Base-by-base conservation (phyloP, 2,329 filamentous ascomycete species). In the Alternaria postmessia region DNA sequence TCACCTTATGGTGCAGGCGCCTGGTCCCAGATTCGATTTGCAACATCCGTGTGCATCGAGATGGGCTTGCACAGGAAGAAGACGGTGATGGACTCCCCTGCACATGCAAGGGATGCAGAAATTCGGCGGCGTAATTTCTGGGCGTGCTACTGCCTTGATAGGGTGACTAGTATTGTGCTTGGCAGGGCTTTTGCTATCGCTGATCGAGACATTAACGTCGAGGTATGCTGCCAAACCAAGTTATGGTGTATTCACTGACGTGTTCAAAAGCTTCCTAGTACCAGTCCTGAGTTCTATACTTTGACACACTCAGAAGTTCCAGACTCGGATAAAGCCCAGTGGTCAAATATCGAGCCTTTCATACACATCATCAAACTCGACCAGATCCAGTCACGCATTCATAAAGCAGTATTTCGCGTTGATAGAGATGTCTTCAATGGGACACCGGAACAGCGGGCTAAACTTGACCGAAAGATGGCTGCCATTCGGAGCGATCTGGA, bases 1-100 rank as follows among this genome's bases (percentile, higher is more conserved):
- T 71, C 69, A 12, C 71, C 70, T 2, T 74, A 74, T 41, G 69
- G 70, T 20, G 71, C 70, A 20, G 71, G 70, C 3, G 67, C 69
- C 9, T 73, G 71, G 68, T 69, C 68, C 18, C 69, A 73, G 51
- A 66, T 73, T 7, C 66, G 68, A 36, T 73, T 68, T 52, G 65
- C 71, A 5, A 73, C 68, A 5, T 70, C 69, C 7, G 65, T 73
- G 7, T 71, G 69, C 39, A 68, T 73, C 24, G 71, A 73, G 42
- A 66, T 72, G 57, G 69, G 71, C 1, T 56, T 73, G 34, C 69
- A 73, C 38, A 62, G 71, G 28, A 73, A 76, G 67, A 61, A 69
- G 58, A 62, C 66, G 32, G 32, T 70, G 3, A 53, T 55, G 18
- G 54, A 53, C 16, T 68, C 66, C 4, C 28, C 47, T 11, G 46